phyloP scores from a whole-genome alignment of 2,329 filamentous ascomycete species.

The Blumeria graminis region DNA sequence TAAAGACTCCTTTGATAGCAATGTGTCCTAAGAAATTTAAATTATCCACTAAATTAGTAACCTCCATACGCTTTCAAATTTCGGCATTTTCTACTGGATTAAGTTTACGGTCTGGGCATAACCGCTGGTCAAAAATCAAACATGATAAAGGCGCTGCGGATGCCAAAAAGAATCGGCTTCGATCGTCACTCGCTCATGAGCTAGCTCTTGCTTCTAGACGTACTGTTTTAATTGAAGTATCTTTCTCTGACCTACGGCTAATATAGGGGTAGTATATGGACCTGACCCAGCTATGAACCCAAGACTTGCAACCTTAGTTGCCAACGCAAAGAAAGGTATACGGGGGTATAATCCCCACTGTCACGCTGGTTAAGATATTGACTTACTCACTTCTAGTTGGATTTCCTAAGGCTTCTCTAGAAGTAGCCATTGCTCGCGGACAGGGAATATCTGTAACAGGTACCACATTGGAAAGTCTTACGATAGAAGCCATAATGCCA shows the following conservation, averaged over 20 bases:
- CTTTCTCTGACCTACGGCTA: too few species aligned
- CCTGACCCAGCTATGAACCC: slow-evolving; percentile 51
- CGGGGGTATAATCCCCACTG: slow-evolving; percentile 10
- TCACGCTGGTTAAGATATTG: too few species aligned
- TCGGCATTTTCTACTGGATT: slow-evolving; percentile 20
- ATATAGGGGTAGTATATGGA: slow-evolving; percentile 36
- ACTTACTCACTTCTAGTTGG: slow-evolving; percentile 24
- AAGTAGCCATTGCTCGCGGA: slow-evolving; percentile 65
- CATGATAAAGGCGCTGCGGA: slow-evolving; percentile 85
- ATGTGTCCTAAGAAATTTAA: too few species aligned
- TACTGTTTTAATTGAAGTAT: slow-evolving; percentile 17
- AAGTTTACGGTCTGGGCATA: slow-evolving; percentile 42
- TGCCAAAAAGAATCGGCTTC: slow-evolving; percentile 48
- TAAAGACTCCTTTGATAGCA: too few species aligned
- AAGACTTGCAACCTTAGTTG: slow-evolving; percentile 46
- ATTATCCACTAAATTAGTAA: too few species aligned
- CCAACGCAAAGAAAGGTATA: slow-evolving; percentile 53
- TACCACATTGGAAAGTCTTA: slow-evolving; percentile 48
- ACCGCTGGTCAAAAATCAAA: slow-evolving; percentile 86
- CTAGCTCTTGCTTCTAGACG: slow-evolving; percentile 55
- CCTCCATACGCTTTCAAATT: too few species aligned
- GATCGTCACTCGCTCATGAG: slow-evolving; percentile 42
- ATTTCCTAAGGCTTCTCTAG: slow-evolving; percentile 65
- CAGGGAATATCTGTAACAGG: slow-evolving; percentile 62
- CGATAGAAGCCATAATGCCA: slow-evolving; percentile 60